Conservation (phyloP, 2,329 filamentous ascomycete genomes). For the Alternaria incomplexa region DNA sequence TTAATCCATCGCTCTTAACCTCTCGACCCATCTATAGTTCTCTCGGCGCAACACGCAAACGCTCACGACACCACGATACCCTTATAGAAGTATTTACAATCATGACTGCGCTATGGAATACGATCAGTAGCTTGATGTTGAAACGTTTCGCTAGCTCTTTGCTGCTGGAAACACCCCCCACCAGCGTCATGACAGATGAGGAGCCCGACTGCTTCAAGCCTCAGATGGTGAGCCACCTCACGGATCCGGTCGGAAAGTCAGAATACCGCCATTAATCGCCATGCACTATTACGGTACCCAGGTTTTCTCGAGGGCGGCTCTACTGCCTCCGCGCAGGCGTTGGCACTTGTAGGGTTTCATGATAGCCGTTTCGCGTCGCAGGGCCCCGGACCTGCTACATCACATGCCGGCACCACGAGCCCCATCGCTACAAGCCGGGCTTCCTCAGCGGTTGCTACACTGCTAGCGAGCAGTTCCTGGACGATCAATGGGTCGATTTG, state of each 20-base stretch:
- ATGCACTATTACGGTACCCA: slow-evolving; percentile 29
- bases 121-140: slow-evolving; percentile 21
- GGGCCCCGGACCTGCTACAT: slow-evolving; percentile 46
- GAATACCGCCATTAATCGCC: slow-evolving; percentile 35
- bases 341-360: slow-evolving; percentile 47
- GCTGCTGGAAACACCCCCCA: slow-evolving; percentile 18
- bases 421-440: slow-evolving; percentile 28
- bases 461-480: slow-evolving; percentile 32
- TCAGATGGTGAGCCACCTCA: slow-evolving; percentile 27
- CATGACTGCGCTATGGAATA: not conserved
- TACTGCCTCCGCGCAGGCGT: slow-evolving; percentile 36
- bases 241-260: slow-evolving; percentile 32
- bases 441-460: slow-evolving; percentile 37
- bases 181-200: slow-evolving; percentile 12
- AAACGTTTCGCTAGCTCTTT: slow-evolving; percentile 27
- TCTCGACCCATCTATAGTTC: not conserved
- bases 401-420: slow-evolving; percentile 39
- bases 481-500: slow-evolving; percentile 35
- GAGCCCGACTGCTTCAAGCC: slow-evolving; percentile 24
- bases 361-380: slow-evolving; percentile 43
- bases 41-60: slow-evolving; percentile 6
- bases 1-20: slow-evolving; percentile 3
- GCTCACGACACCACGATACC: not conserved
- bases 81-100: not conserved
- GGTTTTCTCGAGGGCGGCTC: slow-evolving; percentile 33